phyloP scores from a whole-genome alignment of 768 basidiomycete species.

The Tulasnella sp. region DNA sequence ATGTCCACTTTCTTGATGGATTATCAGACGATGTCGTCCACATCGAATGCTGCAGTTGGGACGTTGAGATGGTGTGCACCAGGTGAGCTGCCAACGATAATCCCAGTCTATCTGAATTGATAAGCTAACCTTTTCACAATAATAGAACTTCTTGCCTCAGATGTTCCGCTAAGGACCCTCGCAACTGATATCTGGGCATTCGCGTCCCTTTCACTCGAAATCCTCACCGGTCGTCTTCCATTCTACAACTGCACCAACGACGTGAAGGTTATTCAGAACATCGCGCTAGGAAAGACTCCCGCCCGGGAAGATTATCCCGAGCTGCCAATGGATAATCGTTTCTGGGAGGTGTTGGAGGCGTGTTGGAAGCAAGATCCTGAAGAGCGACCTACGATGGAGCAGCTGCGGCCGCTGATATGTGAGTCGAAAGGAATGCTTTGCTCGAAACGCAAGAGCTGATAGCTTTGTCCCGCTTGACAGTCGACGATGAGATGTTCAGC shows the following conservation, averaged over 20 bases:
- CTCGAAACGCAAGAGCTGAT: neutral
- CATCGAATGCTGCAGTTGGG: slow-evolving; percentile 6
- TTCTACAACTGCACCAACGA: slow-evolving; percentile 27
- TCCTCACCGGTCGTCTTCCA: slow-evolving; percentile 24
- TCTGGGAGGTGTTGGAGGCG: slow-evolving; percentile 25
- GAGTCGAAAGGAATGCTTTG: neutral
- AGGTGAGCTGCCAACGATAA: slow-evolving; percentile 14
- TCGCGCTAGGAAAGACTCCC: slow-evolving; percentile 12
- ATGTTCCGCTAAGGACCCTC: slow-evolving; percentile 1
- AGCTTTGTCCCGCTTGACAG: neutral
- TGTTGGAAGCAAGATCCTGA: slow-evolving; percentile 25
- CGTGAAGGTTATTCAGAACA: slow-evolving; percentile 7
- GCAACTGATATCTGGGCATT: slow-evolving; percentile 29
- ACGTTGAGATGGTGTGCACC: slow-evolving; percentile 27
- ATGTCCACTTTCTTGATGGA: slow-evolving; percentile 17
- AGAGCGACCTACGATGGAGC: slow-evolving; percentile 21
- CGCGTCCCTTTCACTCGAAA: slow-evolving; percentile 21
- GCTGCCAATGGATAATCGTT: slow-evolving; percentile 19
- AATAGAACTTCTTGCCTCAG: slow-evolving; percentile 4
- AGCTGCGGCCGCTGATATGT: slow-evolving; percentile 16
- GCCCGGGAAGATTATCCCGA: slow-evolving; percentile 25
- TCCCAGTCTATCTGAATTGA: neutral
- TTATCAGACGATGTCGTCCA: slow-evolving; percentile 1
- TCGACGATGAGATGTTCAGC: slow-evolving; percentile 23
- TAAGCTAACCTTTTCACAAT: neutral